Base-by-base conservation (phyloP, 2,329 filamentous ascomycete genomes). In the Diatrype stigma region DNA sequence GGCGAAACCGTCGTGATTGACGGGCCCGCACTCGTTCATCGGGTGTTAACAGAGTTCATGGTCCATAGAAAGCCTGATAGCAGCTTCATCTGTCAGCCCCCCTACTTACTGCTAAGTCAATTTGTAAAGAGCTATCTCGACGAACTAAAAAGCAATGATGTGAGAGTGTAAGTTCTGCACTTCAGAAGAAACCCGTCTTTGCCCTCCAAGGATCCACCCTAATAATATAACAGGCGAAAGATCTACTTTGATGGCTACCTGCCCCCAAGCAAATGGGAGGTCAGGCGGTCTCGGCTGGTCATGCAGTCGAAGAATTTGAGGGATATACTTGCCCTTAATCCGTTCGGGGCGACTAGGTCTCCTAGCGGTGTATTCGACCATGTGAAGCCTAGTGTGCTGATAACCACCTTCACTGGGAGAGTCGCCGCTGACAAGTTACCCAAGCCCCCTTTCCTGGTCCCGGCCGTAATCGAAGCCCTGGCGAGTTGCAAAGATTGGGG, bases 191-290 rank as follows among this genome's bases (percentile, higher is more conserved):
- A 53, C 47, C 52, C 56, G 46, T 55, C 48, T 56, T 19, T 48
- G 51, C 42, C 48, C 32, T 3, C 58, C 54, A 6, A 45, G 44
- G 38, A 47, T 30, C 26, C 10, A 30, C 26, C 21, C 12, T 40
- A 7, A 22, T 51, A 54, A 35, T 54, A 16, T n/a, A 23, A 30
- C 52, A 89, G 85, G 58, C 72, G 81, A 51, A 82, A 78, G 45
- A 87, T 96, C 48, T 91, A 87, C 65, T 96, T 97, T 61, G 93
- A 97, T 67, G 91, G 91, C 14, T 85, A 82, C 50, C 76, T 97
- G 1, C 93, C 93, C 0, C 52, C 66, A 0, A 68, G 74, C 4
- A 96, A 96, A 64, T 75, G 78, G 32, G 65, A 71, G 0, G 81
- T 83, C 6, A 80, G 90, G 4, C 70, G 85, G 47, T 67, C 77